Percentiles rank a stretch among this genome's conserved stretches.
Evolutionary conservation across 2,329 filamentous ascomycete genomes (phyloP).

Genomic region (Hirsutella rhossiliensis): DNA sequence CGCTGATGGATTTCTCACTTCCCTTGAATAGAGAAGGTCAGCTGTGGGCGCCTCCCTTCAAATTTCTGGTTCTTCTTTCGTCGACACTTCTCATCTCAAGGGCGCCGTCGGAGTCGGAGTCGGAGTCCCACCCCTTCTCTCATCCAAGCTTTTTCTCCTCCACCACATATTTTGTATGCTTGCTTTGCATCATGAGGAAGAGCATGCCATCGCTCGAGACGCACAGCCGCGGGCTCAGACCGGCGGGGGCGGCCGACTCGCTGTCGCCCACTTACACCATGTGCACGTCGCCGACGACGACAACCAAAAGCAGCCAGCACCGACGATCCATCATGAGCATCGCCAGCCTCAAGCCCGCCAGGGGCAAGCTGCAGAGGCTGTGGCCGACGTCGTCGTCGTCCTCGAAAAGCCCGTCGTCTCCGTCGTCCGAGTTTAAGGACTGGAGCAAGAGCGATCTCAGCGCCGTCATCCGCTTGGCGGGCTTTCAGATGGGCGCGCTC

Average conservation of each 20-base stretch:
- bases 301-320: background rate
- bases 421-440: constrained; percentile 10
- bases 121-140: too few species aligned
- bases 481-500: constrained; percentile 5
- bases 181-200: background rate
- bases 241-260: background rate
- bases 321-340: constrained; percentile 5
- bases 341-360: constrained; percentile 11
- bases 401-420: background rate
- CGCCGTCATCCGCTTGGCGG: constrained; percentile 2
- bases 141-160: too few species aligned
- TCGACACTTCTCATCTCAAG: too few species aligned
- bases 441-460: constrained; percentile 10
- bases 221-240: background rate
- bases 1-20: too few species aligned
- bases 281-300: background rate
- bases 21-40: too few species aligned
- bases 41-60: too few species aligned
- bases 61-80: too few species aligned
- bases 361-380: constrained; percentile 18
- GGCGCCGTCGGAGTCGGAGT: too few species aligned
- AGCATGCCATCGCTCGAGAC: background rate
- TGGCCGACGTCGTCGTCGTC: constrained; percentile 8
- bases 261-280: background rate
- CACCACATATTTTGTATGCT: too few species aligned